Conservation (phyloP, 805 yeast species). For the Saccharomycopsis vini region DNA sequence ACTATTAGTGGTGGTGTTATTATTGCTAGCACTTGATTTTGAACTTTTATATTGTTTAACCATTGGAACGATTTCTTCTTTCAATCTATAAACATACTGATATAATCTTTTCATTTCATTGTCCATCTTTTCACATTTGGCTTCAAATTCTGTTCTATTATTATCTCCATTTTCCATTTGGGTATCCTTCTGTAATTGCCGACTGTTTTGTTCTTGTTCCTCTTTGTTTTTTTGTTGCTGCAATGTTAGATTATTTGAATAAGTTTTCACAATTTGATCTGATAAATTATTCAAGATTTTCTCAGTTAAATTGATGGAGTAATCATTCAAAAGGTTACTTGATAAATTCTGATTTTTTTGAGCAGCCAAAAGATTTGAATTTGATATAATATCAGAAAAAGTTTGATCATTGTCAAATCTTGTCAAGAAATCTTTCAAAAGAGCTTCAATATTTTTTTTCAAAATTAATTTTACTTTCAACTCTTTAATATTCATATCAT, state of each 20-base stretch:
- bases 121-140: conserved; percentile 12
- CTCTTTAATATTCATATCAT: conserved; percentile 17
- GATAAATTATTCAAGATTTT: conserved; percentile 9
- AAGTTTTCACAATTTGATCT: conserved; percentile 7
- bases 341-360: not conserved
- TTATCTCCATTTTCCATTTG: not conserved
- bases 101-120: conserved; percentile 13
- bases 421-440: conserved; percentile 5
- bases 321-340: conserved; percentile 1
- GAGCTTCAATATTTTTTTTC: conserved; percentile 13
- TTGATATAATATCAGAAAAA: conserved; percentile 7
- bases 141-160: not conserved
- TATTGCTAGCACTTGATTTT: not conserved
- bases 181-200: not conserved
- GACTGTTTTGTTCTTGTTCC: not conserved
- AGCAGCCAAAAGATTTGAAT: conserved; percentile 5
- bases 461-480: conserved; percentile 14
- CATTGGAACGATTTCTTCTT: conserved; percentile 17
- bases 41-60: conserved; percentile 10
- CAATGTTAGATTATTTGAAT: conserved; percentile 5
- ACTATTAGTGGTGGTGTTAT: not conserved
- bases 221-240: not conserved
- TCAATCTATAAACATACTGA: conserved; percentile 8
- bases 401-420: conserved; percentile 3
- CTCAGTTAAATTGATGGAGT: conserved; percentile 6